phyloP scores from a whole-genome alignment of 228 moss, liverwort and hornwort genomes.

The Sphagnum magellanicum region DNA sequence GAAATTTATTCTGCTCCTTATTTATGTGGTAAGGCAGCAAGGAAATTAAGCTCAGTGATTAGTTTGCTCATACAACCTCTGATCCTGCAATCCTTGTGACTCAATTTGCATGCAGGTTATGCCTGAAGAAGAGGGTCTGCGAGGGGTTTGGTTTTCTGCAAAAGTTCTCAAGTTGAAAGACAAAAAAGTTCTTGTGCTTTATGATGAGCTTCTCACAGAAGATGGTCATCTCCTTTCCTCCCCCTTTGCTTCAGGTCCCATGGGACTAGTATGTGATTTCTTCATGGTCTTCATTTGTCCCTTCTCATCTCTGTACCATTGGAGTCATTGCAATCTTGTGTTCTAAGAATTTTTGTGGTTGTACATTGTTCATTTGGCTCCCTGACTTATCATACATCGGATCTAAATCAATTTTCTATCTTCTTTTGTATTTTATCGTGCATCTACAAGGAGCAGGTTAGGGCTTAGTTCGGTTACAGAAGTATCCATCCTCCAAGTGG shows the following conservation, averaged over 20 bases:
- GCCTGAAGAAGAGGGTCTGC: constrained; percentile 81
- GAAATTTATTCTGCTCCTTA: background rate
- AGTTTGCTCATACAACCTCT: background rate
- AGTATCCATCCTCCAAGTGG: no score
- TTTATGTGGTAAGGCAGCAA: background rate
- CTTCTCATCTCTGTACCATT: no score
- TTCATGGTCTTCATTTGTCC: no score
- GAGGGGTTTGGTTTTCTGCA: constrained; percentile 85
- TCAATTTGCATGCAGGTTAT: constrained; percentile 48
- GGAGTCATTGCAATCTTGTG: background rate
- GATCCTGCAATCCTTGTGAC: background rate
- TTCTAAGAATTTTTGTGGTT: background rate
- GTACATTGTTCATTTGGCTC: background rate
- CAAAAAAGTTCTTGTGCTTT: constrained; percentile 62
- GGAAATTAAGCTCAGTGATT: background rate
- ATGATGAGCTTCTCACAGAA: constrained; percentile 75
- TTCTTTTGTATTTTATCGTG: background rate
- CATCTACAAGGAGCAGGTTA: no score
- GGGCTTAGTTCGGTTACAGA: no score
- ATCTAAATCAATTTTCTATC: background rate
- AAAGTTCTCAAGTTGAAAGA: constrained; percentile 55
- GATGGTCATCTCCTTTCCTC: constrained; percentile 50
- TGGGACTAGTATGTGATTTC: background rate
- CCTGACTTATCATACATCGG: background rate
- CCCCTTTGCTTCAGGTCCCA: background rate